Base-by-base conservation (phyloP, 441 rosid species). In the Adansonia rubrostipa region DNA sequence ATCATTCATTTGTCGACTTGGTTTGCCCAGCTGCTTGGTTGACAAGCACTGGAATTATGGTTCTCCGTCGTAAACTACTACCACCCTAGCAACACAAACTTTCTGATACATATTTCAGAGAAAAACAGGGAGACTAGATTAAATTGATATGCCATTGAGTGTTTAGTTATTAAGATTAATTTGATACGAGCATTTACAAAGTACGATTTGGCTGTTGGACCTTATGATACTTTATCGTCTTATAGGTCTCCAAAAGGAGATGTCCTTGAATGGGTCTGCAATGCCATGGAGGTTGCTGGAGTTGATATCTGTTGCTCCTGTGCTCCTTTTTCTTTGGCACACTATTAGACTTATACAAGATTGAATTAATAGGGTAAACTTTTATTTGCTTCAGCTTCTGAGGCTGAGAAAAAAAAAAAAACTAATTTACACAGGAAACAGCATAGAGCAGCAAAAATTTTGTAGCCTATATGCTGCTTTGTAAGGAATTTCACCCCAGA, bases 221-320 rank as follows among this genome's bases (percentile, higher is more conserved):
- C 77, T 77, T 13, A 33, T n/a, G 47, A 13, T 60, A 36, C 47
- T 45, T 63, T 17, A 15, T 79, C 74, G 13, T 80, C 69, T 83
- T 86, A 80, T 79, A 92, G 97, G 97, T 92, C 91, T 84, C 95
- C 94, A 0, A 80, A 82, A 79, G 93, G 97, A 1, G 89, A 90
- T 70, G 86, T 93, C 71, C 97, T 95, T 5, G 82, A 88, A 58
- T 91, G 97, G 95, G 97, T 91, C 70, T 85, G 91, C 87, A 93
- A 91, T 78, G 97, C 97, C 83, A 91, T 90, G 97, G 95, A 91
- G 69, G 92, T 89, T 56, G 95, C 97, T 40, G 95, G 89, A 80
- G 83, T 91, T 42, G 92, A 90, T 58, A 91, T 92, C 47, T 86
- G 93, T 13, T 79, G 89, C 5, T 91, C 92, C 77, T 88, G 90